phyloP scores from a whole-genome alignment of 2,329 filamentous ascomycete genomes.

The Aspergillus tanneri region DNA sequence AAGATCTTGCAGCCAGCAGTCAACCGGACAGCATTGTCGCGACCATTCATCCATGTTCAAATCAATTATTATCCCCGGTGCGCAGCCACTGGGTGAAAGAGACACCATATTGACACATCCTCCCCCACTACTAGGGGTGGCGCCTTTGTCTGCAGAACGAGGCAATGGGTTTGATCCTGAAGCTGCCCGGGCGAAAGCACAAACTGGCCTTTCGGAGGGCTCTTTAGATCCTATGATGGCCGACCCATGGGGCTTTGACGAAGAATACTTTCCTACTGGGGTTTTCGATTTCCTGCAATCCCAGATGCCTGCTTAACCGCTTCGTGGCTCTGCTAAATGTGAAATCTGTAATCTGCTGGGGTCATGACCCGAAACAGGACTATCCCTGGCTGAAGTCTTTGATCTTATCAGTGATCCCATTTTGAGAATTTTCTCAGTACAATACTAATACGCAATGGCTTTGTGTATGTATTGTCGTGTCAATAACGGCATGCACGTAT shows the following conservation, averaged over 20 bases:
- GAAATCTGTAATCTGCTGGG: neutral
- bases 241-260: conserved; percentile 43
- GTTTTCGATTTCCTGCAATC: conserved; percentile 44
- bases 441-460: too few relatives aligned
- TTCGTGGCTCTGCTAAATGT: neutral
- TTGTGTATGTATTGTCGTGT: too few relatives aligned
- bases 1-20: conserved; percentile 24
- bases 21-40: conserved; percentile 22
- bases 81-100: conserved; percentile 37
- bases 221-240: conserved; percentile 43
- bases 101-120: conserved; percentile 39
- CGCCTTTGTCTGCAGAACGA: conserved; percentile 40
- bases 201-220: conserved; percentile 37
- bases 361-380: neutral
- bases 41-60: conserved; percentile 37
- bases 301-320: conserved; percentile 40
- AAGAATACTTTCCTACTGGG: conserved; percentile 44
- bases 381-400: too few relatives aligned
- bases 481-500: too few relatives aligned
- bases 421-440: too few relatives aligned
- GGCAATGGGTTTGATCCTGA: conserved; percentile 30
- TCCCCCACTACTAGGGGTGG: conserved; percentile 38
- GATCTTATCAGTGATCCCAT: too few relatives aligned
- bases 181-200: conserved; percentile 19
- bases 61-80: conserved; percentile 36